Base-by-base conservation (phyloP, 1,284 basidiomycete species). In the Pseudozyma tsukubaensis region DNA sequence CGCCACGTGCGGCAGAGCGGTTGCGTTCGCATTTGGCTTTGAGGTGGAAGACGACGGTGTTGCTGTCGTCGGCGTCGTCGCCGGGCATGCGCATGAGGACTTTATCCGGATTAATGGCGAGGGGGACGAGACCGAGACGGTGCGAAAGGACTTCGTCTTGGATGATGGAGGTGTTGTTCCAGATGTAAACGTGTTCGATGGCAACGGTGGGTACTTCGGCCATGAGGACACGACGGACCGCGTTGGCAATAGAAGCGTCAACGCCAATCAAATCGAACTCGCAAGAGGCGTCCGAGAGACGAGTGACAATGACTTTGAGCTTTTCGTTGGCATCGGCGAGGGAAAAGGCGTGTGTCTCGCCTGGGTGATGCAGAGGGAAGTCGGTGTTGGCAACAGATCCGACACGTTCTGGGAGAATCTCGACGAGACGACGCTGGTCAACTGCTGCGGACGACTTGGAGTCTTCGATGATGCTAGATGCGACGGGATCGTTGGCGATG, bases 241-340 rank as follows among this genome's bases (percentile, higher is more conserved):
- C 94, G 85, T 99, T 99, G 29, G 97, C 94, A 56, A 99, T 92
- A 34, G 92, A 92, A 0, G 97, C 93, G 85, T 99, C 97, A 35
- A 98, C 92, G 9, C 97, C 96, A 61, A 98, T 89, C 32, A 99
- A 87, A 86, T 99, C 96, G 84, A 99, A 96, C 80, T 98, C 95
- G 72, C 97, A 89, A 4, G 72, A 66, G 12, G 68, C 70, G 13
- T 71, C 58, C 3, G 82, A 80, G 19, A 82, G 73, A 19, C 79
- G 72, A 2, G 80, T 83, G 39, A 82, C 50, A 35, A 72, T 59
- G n/a, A 79, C 61, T 16, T 56, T 67, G 37, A 83, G 76, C 19
- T 61, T 58, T 1, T 68, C 51, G 37, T 69, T 59, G 64, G 76
- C 76, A 5, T 52, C 29, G 2, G 64, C 47, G n/a, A 72, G 69